Evolutionary conservation across 805 yeast genomes (phyloP), one percentile per base, ranked within the genome.

Genomic region (Tetrapisispora taiwanensis): DNA sequence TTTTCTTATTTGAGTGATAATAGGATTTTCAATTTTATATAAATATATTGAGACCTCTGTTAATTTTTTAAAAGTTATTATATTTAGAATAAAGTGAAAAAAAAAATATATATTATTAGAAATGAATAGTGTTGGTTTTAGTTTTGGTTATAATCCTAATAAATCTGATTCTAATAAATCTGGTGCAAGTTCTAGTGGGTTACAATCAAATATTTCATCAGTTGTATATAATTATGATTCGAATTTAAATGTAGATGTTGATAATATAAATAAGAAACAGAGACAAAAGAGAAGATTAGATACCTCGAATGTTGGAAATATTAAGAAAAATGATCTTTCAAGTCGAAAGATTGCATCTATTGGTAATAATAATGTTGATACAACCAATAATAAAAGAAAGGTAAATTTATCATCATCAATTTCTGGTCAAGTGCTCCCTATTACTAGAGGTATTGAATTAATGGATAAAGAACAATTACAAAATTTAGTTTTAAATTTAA

Each of bases 391-490:
- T 14, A 57, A 57, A 42, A 52, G 49, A 37, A 56, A 50, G 33
- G 42, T 54, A 9, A 39, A 50, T 15, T 26, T 47, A 2, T 24
- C 50, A 9, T 37, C 54, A 2, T 39, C 43, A 10, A 56, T 61
- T 22, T 55, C 52, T 43, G 60, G 65, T 3, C 65, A 58, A 42
- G 50, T 59, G 1, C 43, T 63, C 34, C 66, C 66, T 7, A 43
- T 63, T 5, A 48, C 54, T 15, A 49, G 68, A 39, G 56, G 62
- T n/a, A 36, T 63, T 15, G 66, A 63, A 42, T 45, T 63, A 31
- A 51, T 63, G 62, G 55, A 49, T 36, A 58, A 59, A 36, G 55
- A 55, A 14, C 59, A 57, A 43, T 32, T 63, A 39, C 55, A 51
- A 18, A 46, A 49, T 17, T 44, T 57, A 17, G 34, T 59, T 28